Percentiles rank a stretch among this genome's conserved stretches.
These are phyloP conservation scores for Mycena haematopus DNA, from an alignment of 768 basidiomycete genomes.

Conservation along the genomic window DNA sequence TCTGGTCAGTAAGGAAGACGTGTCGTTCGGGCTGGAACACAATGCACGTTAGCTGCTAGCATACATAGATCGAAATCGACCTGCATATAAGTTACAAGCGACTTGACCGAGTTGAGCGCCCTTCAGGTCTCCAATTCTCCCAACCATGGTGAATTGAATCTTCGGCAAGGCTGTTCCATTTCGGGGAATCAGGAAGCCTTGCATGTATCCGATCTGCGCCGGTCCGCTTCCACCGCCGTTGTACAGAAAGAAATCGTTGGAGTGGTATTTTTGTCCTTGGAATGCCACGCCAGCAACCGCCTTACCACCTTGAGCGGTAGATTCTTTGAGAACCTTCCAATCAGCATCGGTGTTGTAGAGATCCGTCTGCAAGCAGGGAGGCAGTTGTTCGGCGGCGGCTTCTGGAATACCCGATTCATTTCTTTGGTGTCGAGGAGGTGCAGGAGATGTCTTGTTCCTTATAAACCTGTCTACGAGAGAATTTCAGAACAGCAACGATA, in stretches of 20 bases:
- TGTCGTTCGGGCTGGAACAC: slow-evolving; percentile 53
- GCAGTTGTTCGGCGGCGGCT: slow-evolving; percentile 59
- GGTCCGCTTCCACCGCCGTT: slow-evolving; percentile 52
- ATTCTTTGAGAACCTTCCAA: slow-evolving; percentile 33
- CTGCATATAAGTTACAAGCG: slow-evolving; percentile 12
- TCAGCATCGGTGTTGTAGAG: slow-evolving; percentile 39
- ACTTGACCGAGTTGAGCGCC: slow-evolving; percentile 29
- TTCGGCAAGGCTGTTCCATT: slow-evolving; percentile 29
- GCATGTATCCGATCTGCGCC: slow-evolving; percentile 63
- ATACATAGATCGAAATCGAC: background rate
- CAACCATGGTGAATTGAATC: slow-evolving; percentile 52
- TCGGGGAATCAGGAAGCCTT: slow-evolving; percentile 40
- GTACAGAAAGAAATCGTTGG: slow-evolving; percentile 66
- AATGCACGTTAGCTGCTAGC: background rate
- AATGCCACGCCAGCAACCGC: slow-evolving; percentile 49
- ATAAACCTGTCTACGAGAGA: slow-evolving; percentile 53
- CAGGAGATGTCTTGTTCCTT: slow-evolving; percentile 53
- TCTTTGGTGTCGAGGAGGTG: slow-evolving; percentile 44
- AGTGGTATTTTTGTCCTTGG: slow-evolving; percentile 59
- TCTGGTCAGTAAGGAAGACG: slow-evolving; percentile 62
- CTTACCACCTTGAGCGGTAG: slow-evolving; percentile 53
- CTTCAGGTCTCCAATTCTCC: slow-evolving; percentile 52
- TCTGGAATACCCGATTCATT: slow-evolving; percentile 32
- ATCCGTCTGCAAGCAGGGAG: slow-evolving; percentile 48
- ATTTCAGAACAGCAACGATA: slow-evolving; percentile 41